phyloP scores from a whole-genome alignment of 106 monocot genomes.

The Amphibolis antarctica region DNA sequence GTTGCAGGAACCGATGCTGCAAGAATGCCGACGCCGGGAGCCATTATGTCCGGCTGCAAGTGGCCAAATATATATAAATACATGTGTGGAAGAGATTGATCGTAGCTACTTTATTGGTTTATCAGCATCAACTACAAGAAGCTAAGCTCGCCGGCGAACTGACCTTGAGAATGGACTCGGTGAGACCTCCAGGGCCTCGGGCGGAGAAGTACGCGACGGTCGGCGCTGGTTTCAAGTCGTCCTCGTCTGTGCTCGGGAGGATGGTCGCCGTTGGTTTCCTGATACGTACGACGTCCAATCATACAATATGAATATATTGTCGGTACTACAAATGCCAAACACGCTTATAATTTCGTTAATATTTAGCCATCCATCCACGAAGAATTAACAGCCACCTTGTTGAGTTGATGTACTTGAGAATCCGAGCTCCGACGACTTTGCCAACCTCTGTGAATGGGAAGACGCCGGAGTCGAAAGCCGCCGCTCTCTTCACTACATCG shows the following conservation, averaged over 20 bases:
- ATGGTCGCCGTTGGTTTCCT: constrained; percentile 59
- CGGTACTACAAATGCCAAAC: background rate
- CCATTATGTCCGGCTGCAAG: constrained; percentile 78
- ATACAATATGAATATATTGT: background rate
- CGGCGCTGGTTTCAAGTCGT: constrained; percentile 53
- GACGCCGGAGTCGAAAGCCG: constrained; percentile 65
- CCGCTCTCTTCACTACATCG: constrained; percentile 44
- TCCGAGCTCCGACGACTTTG: constrained; percentile 38
- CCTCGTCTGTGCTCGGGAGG: constrained; percentile 41
- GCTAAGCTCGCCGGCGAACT: too few relatives aligned
- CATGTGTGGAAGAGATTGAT: too few relatives aligned
- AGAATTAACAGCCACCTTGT: constrained; percentile 40
- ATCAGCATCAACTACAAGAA: too few relatives aligned
- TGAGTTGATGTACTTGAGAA: constrained; percentile 74
- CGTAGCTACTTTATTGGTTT: too few relatives aligned
- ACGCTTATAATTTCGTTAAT: too few relatives aligned
- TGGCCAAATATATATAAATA: too few relatives aligned
- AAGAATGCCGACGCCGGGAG: constrained; percentile 79
- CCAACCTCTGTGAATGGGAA: constrained; percentile 77
- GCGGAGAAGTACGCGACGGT: constrained; percentile 79
- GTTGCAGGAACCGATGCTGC: constrained; percentile 51
- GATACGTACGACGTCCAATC: too few relatives aligned
- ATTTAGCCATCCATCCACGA: background rate
- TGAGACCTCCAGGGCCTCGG: constrained; percentile 80
- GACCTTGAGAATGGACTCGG: constrained; percentile 85